Evolutionary conservation across 306 rosid genomes (phyloP).

Genomic region (Gastrolobium bilobum): DNA sequence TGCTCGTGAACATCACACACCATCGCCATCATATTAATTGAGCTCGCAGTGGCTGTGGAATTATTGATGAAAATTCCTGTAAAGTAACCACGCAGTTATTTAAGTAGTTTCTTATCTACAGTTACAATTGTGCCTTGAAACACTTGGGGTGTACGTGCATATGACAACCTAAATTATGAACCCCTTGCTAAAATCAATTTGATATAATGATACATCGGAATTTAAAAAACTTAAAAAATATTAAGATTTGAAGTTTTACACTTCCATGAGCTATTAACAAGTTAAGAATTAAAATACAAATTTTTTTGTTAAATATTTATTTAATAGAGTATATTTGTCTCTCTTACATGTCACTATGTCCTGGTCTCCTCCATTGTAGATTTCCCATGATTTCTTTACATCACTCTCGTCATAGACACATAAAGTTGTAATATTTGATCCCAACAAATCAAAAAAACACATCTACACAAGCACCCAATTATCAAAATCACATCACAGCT

Average conservation of each 20-base stretch:
- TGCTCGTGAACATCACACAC: background rate
- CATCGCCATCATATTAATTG: slow-evolving; percentile 6
- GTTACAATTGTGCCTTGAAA: too few species aligned
- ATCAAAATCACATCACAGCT: background rate
- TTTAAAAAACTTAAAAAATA: too few species aligned
- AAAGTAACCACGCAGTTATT: background rate
- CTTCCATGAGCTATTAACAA: background rate
- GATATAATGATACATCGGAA: background rate
- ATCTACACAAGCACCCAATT: background rate
- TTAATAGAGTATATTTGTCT: too few species aligned
- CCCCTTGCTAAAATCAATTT: too few species aligned
- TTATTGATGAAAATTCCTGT: background rate
- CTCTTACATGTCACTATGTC: too few species aligned
- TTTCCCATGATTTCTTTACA: background rate
- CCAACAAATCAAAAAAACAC: too few species aligned
- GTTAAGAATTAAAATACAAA: background rate
- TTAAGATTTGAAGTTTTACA: too few species aligned
- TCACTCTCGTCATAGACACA: background rate
- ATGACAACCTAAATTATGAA: too few species aligned
- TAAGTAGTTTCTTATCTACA: too few species aligned
- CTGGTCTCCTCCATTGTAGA: too few species aligned
- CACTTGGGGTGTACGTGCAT: too few species aligned
- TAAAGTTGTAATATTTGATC: background rate
- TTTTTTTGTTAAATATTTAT: too few species aligned
- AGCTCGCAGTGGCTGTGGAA: background rate